A percentile compares a stretch with the other conserved stretches of the same genome.
Conservation (phyloP, 805 yeast genomes). For the Sporopachydermia lactativora region DNA sequence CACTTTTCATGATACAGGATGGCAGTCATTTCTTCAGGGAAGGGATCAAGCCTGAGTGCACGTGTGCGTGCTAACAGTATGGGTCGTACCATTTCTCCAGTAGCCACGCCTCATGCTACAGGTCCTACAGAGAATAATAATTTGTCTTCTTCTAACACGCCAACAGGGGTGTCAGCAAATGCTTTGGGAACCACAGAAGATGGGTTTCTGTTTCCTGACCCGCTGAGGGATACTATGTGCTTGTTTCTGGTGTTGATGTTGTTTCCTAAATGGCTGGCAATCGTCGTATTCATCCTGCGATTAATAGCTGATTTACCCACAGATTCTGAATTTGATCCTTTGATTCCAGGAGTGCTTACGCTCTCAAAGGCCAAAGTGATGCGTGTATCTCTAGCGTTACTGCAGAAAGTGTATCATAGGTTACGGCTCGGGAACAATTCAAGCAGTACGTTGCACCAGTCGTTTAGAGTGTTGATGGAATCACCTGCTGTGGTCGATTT, state of each 20-base stretch:
- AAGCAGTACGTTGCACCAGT: not conserved
- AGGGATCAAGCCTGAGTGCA: too few species aligned
- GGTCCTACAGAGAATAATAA: too few species aligned
- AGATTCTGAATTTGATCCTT: not conserved
- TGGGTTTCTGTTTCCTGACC: conserved; percentile 12
- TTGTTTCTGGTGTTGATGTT: conserved; percentile 15
- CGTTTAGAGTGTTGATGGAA: too few species aligned
- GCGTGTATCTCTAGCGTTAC: too few species aligned
- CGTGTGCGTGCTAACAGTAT: too few species aligned
- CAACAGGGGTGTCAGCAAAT: too few species aligned
- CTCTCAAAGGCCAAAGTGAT: not conserved
- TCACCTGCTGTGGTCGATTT: conserved; percentile 6
- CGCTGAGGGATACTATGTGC: conserved; percentile 18
- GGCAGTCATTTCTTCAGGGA: too few species aligned
- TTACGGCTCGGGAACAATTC: not conserved
- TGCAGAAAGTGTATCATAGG: too few species aligned
- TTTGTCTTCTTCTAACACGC: too few species aligned
- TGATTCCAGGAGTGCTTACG: not conserved
- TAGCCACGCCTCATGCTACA: too few species aligned
- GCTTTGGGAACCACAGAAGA: not conserved
- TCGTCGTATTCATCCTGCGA: conserved; percentile 10
- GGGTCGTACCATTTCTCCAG: too few species aligned
- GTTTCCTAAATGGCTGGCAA: conserved; percentile 17
- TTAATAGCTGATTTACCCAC: not conserved
- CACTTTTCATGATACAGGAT: too few species aligned